These are phyloP conservation scores for Phaeophleospora eucalypticola DNA, from an alignment of 2,329 filamentous ascomycete genomes.

Conservation along the genomic window DNA sequence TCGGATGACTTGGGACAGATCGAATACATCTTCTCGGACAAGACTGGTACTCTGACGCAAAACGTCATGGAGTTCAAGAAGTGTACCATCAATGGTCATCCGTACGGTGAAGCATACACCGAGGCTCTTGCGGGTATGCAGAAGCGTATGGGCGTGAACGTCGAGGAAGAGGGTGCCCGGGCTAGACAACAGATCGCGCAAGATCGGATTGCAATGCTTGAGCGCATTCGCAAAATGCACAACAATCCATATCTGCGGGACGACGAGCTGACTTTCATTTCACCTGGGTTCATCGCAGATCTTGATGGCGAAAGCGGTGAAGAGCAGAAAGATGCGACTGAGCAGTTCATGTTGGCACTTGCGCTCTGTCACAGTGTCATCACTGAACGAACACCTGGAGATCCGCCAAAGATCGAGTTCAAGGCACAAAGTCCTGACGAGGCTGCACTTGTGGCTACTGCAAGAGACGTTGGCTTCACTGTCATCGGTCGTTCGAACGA, in stretches of 20 bases:
- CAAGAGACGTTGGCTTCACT: conserved; percentile 91
- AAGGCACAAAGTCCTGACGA: conserved; percentile 97
- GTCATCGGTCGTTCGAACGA: conserved; percentile 77
- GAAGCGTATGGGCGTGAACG: conserved; percentile 80
- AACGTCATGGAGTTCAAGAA: conserved; percentile 99
- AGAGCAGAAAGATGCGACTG: conserved; percentile 72
- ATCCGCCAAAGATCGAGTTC: conserved; percentile 86
- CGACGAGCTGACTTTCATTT: conserved; percentile 85
- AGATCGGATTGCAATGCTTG: conserved; percentile 69
- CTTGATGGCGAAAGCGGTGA: conserved; percentile 70
- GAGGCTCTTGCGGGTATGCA: conserved; percentile 97
- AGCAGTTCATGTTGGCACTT: conserved; percentile 89
- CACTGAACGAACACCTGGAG: conserved; percentile 82
- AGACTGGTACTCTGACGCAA: conserved; percentile 83
- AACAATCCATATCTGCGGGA: conserved; percentile 89
- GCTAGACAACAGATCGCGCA: conserved; percentile 73
- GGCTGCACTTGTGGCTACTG: conserved; percentile 87
- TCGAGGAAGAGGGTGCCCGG: conserved; percentile 71
- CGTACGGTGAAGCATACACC: conserved; percentile 96
- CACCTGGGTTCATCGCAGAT: conserved; percentile 83
- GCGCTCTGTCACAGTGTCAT: conserved; percentile 97
- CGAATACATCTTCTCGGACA: conserved; percentile 97
- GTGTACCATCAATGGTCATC: conserved; percentile 89
- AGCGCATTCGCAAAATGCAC: conserved; percentile 69
- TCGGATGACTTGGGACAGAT: conserved; percentile 97